Conservation (phyloP, 1,284 basidiomycete genomes). For the Clitocybe nebularis region DNA sequence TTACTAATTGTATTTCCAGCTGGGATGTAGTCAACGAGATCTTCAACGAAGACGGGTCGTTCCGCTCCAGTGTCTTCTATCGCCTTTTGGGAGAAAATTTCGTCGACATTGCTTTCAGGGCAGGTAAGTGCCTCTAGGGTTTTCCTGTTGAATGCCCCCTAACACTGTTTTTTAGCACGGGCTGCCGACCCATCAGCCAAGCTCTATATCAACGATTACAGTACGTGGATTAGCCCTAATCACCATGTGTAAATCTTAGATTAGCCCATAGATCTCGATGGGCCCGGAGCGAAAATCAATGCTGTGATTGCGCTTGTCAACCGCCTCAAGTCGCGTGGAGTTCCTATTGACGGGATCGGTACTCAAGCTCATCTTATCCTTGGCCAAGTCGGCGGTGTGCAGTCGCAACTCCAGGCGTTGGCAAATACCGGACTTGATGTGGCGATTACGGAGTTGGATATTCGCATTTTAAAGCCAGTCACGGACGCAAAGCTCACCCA, state of each 20-base stretch:
- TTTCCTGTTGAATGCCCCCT: no score
- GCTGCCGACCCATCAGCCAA: slow-evolving; percentile 43
- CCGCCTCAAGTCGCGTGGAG: slow-evolving; percentile 33
- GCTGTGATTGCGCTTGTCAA: slow-evolving; percentile 43
- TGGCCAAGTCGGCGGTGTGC: slow-evolving; percentile 38
- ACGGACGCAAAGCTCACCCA: slow-evolving; percentile 42
- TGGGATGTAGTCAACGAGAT: slow-evolving; percentile 26
- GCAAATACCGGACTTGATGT: slow-evolving; percentile 49
- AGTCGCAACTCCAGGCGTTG: slow-evolving; percentile 40
- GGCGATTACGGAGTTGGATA: slow-evolving; percentile 54
- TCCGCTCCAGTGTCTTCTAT: slow-evolving; percentile 42
- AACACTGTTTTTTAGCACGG: slow-evolving; percentile 27
- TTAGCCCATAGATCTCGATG: slow-evolving; percentile 21
- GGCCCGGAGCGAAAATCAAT: slow-evolving; percentile 38
- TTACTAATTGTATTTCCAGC: background rate
- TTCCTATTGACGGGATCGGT: slow-evolving; percentile 49
- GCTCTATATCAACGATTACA: slow-evolving; percentile 33
- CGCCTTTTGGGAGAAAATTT: slow-evolving; percentile 40
- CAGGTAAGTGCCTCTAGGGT: slow-evolving; percentile 17
- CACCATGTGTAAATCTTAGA: background rate
- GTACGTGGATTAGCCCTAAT: slow-evolving; percentile 12
- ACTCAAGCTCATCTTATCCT: slow-evolving; percentile 50
- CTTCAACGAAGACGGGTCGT: slow-evolving; percentile 50
- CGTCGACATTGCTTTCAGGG: slow-evolving; percentile 39
- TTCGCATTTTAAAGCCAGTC: slow-evolving; percentile 47